Evolutionary conservation across 2,329 filamentous ascomycete species (phyloP).

Genomic region (Chrysoporthe austroafricana): DNA sequence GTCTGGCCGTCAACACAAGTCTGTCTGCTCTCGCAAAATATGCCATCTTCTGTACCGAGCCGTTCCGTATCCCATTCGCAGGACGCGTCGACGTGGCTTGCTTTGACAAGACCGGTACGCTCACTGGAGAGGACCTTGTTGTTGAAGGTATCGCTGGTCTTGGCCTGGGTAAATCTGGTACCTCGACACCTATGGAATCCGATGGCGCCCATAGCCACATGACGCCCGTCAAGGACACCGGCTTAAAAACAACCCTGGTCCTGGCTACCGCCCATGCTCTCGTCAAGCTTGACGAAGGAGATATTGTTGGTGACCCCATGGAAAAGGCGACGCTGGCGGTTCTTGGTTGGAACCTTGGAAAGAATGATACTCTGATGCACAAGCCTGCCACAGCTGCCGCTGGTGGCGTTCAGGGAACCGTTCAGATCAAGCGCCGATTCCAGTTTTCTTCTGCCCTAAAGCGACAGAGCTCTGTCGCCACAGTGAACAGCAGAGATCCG

Average conservation of each 20-base stretch:
- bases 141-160: slow-evolving; percentile 96
- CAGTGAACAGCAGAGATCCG: slow-evolving; percentile 72
- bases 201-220: slow-evolving; percentile 85
- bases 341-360: slow-evolving; percentile 90
- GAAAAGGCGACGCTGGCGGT: slow-evolving; percentile 92
- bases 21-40: slow-evolving; percentile 91
- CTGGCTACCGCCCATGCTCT: slow-evolving; percentile 93
- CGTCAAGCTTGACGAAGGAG: slow-evolving; percentile 94
- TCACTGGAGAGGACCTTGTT: slow-evolving; percentile 95
- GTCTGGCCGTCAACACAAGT: slow-evolving; percentile 95
- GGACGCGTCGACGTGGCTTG: slow-evolving; percentile 95
- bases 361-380: slow-evolving; percentile 80
- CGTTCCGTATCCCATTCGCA: slow-evolving; percentile 96
- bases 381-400: slow-evolving; percentile 56
- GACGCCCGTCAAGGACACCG: slow-evolving; percentile 69
- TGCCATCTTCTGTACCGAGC: slow-evolving; percentile 98
- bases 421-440: slow-evolving; percentile 95
- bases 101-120: slow-evolving; percentile 97
- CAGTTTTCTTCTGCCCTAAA: slow-evolving; percentile 97
- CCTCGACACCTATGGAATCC: slow-evolving; percentile 66
- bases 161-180: slow-evolving; percentile 65
- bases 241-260: slow-evolving; percentile 85
- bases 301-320: slow-evolving; percentile 98
- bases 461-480: slow-evolving; percentile 92
- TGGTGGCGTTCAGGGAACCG: slow-evolving; percentile 67